Evolutionary conservation across 305 asterid species (phyloP).

Genomic region (Euphrasia arctica): DNA sequence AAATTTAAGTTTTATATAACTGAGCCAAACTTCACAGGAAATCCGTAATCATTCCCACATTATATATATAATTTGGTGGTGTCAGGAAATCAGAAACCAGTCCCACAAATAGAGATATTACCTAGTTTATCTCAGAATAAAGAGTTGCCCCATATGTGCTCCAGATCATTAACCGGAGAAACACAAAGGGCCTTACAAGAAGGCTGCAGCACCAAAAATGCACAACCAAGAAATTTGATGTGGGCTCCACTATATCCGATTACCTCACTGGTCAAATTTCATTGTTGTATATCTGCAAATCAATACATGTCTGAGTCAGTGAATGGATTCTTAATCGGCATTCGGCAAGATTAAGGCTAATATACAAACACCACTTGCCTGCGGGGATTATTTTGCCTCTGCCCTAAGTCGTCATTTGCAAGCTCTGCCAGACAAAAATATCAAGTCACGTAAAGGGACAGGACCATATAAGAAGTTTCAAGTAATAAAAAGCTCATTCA

Average conservation of each 20-base stretch:
- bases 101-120: conserved; percentile 23
- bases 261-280: conserved; percentile 76
- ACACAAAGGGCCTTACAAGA: conserved; percentile 52
- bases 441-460: background rate
- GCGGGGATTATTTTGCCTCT: conserved; percentile 81
- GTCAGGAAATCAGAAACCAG: background rate
- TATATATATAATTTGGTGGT: background rate
- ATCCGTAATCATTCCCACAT: background rate
- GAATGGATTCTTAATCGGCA: background rate
- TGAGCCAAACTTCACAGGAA: background rate
- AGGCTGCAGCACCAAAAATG: conserved; percentile 45
- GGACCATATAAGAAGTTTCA: background rate
- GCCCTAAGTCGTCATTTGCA: conserved; percentile 60
- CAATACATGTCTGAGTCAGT: conserved; percentile 15
- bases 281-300: conserved; percentile 82
- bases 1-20: background rate
- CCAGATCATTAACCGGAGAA: conserved; percentile 50
- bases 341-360: background rate
- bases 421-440: conserved; percentile 38
- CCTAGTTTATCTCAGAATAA: conserved; percentile 53
- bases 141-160: conserved; percentile 59
- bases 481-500: conserved; percentile 2
- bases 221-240: conserved; percentile 33
- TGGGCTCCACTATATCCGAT: conserved; percentile 41
- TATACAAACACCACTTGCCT: conserved; percentile 43